Base-by-base conservation (phyloP, 257 asterid species). In the Penstemon davidsonii region DNA sequence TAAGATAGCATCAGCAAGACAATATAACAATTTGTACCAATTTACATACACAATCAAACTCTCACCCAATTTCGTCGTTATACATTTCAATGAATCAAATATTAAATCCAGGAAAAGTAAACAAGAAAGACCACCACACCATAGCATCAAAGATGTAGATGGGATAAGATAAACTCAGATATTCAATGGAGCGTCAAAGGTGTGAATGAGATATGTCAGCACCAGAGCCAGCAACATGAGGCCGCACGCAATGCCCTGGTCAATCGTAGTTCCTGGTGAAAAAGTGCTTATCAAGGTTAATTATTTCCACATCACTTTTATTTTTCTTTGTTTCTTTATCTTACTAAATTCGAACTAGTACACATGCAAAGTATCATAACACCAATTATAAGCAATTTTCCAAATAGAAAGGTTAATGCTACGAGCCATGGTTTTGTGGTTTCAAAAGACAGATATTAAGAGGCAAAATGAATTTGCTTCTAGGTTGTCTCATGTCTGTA, bases 141-240 rank as follows among this genome's bases (percentile, higher is more conserved):
- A 25, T 25, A 25, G 33, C 33, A 25, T 25, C 33, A 25, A 25
- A 25, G 33, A 25, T 25, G 33, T 25, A 25, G 33, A 25, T 25
- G 33, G 33, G 33, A 25, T 25, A 25, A 7, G 64, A 45, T 18
- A 71, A 69, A 69, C 56, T 76, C 81, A 80, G 71, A 71, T 51
- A 41, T 38, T 64, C 37, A 85, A 74, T 19, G 89, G 85, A 68
- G 69, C 83, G 61, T 87, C 95, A 62, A 79, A 68, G 63, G 78
- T 47, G 82, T 86, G 96, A 79, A 88, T 88, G 77, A 88, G 71
- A 54, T 88, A 86, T 15, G 93, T 88, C 71, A 88, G 93, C 58
- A 73, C 87, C 86, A 86, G 78, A 5, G 96, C 96, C 72, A 84
- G 55, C 75, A 84, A 12, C 96, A 88, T 88, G 73, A 88, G 78